Evolutionary conservation across 2,329 filamentous ascomycete species (phyloP).

Genomic region (Fusarium sp.): DNA sequence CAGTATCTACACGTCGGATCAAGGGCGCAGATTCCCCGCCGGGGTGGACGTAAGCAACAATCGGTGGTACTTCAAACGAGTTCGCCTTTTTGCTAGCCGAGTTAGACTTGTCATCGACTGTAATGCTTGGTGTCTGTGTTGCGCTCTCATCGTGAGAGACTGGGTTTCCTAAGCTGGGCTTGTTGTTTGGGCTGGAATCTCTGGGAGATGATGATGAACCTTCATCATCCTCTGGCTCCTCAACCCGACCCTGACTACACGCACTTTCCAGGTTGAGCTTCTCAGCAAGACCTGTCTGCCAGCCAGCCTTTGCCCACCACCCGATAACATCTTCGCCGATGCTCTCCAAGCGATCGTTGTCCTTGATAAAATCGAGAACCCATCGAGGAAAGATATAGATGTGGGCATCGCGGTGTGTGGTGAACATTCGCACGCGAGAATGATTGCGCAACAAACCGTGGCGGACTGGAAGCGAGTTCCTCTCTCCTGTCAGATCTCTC

Average conservation of each 20-base stretch:
- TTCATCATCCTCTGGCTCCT: conserved; percentile 51
- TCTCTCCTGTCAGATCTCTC: conserved; percentile 82
- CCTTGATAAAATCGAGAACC: conserved; percentile 84
- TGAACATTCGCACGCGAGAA: conserved; percentile 81
- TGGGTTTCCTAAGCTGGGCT: conserved; percentile 2
- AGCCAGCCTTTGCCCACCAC: conserved; percentile 95
- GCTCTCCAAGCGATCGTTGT: conserved; percentile 85
- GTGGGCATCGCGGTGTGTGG: conserved; percentile 88
- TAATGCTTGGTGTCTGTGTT: conserved; percentile 3
- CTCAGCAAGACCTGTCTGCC: conserved; percentile 83
- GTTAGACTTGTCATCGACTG: conserved; percentile 2
- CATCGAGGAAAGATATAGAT: conserved; percentile 95
- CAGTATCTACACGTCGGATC: conserved; percentile 89
- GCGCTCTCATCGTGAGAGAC: neutral
- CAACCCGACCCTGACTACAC: conserved; percentile 54
- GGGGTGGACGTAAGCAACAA: conserved; percentile 86
- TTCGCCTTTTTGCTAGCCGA: conserved; percentile 21
- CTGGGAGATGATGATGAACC: conserved; percentile 45
- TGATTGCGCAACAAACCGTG: conserved; percentile 81
- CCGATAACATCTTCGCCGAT: conserved; percentile 92
- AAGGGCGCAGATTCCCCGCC: conserved; percentile 66
- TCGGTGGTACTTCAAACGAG: conserved; percentile 67
- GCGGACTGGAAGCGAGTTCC: conserved; percentile 78
- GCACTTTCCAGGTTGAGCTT: conserved; percentile 80
- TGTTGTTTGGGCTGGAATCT: conserved; percentile 38